Base-by-base conservation (phyloP, 2,329 filamentous ascomycete genomes). In the Nannizziopsis barbatae region DNA sequence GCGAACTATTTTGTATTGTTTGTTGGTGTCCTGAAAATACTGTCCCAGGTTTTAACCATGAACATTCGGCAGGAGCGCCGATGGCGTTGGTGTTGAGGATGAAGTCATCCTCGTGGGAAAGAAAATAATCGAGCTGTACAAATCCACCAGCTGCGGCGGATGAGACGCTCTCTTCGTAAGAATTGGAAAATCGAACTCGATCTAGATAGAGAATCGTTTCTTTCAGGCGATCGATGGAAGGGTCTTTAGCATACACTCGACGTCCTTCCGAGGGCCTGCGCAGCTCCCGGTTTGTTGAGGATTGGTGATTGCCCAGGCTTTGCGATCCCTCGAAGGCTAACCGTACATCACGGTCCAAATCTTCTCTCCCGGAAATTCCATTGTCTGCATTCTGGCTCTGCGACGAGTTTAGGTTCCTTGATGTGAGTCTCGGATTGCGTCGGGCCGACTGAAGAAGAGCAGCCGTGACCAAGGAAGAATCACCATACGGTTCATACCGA, bases 11-110 rank as follows among this genome's bases (percentile, higher is more conserved):
- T 46, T 63, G 64, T 8, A 67, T 67, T 12, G 79, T 79, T 57
- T 78, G 74, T 58, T 84, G 80, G 20, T 71, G 76, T 2, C 80
- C 80, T 10, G 73, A 72, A 53, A 82, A 80, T 0, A 78, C 68
- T 45, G 75, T 72, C 15, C 80, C 80, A 5, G 77, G 73, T 45
- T 74, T 71, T 9, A 84, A 64, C 77, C 79, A 83, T 6, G 79
- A 82, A 42, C 73, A 79, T 45, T 71, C 64, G 2, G 76, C 59
- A 8, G 71, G 73, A 1, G 72, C 70, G 1, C 70, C 65, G 12
- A 81, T 68, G 27, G 65, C 69, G 15, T 63, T 60, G 12, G 75
- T 71, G 55, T 81, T 72, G 20, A 79, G 67, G 37, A 81, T 67
- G 50, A 82, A 79, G 57, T 82, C 79, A 45, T 75, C 60, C 46